Evolutionary conservation across 2,329 filamentous ascomycete species (phyloP).

Genomic region (Didymella segeticola): DNA sequence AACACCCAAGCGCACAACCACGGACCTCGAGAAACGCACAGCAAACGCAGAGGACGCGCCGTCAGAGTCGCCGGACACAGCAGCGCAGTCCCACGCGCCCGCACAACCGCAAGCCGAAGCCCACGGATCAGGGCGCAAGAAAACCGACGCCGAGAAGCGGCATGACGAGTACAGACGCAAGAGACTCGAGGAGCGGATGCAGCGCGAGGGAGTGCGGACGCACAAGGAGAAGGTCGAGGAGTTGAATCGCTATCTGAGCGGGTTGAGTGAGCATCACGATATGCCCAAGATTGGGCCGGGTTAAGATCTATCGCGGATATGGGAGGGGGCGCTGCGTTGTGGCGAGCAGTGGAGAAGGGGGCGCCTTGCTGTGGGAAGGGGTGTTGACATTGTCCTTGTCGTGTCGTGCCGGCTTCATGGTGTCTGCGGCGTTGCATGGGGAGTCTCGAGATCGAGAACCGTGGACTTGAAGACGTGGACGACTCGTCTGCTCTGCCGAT

Average conservation of each 20-base stretch:
- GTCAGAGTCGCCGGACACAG: constrained; percentile 44
- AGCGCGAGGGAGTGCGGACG: constrained; percentile 88
- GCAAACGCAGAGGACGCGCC: constrained; percentile 28
- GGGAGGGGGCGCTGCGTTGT: too few relatives aligned
- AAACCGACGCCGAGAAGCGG: constrained; percentile 83
- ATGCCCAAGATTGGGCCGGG: constrained; percentile 71
- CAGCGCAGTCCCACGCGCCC: constrained; percentile 35
- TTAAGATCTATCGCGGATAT: too few relatives aligned
- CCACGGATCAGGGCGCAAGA: constrained; percentile 55
- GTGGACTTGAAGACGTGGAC: too few relatives aligned
- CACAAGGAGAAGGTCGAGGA: constrained; percentile 97
- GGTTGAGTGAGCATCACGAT: constrained; percentile 95
- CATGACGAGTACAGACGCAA: constrained; percentile 83
- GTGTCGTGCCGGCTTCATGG: too few relatives aligned
- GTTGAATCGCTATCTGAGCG: constrained; percentile 90
- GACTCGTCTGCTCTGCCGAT: too few relatives aligned
- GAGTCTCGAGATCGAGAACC: too few relatives aligned
- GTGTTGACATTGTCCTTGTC: too few relatives aligned
- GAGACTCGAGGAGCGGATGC: constrained; percentile 80
- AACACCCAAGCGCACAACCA: constrained; percentile 18
- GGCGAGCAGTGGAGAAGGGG: too few relatives aligned
- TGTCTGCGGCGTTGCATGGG: too few relatives aligned
- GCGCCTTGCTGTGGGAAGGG: too few relatives aligned
- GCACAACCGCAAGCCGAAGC: too few relatives aligned
- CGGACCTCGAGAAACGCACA: constrained; percentile 24